These are phyloP conservation scores for Hymenoscyphus fructigenus DNA, from an alignment of 2,329 filamentous ascomycete species.

Conservation along the genomic window DNA sequence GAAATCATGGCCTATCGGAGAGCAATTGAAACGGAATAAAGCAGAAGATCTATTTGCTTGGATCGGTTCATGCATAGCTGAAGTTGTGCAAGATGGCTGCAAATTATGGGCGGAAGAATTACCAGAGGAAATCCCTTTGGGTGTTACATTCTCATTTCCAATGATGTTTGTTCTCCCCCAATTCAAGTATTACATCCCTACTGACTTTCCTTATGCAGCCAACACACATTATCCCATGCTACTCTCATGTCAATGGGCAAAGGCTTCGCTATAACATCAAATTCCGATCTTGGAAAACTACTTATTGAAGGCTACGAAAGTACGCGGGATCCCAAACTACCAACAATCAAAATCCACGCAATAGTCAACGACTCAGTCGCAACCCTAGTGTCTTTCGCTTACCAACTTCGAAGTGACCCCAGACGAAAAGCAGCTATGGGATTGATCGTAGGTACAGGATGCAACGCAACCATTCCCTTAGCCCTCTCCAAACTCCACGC, in stretches of 20 bases:
- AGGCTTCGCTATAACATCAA: conserved; percentile 62
- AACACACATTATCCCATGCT: conserved; percentile 61
- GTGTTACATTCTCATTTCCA: conserved; percentile 70
- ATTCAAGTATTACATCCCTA: conserved; percentile 7
- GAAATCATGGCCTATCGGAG: conserved; percentile 71
- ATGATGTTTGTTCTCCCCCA: conserved; percentile 46
- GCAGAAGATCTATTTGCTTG: conserved; percentile 75
- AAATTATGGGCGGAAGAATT: conserved; percentile 41
- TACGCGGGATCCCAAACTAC: conserved; percentile 50
- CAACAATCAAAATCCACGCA: conserved; percentile 67
- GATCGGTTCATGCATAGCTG: conserved; percentile 75
- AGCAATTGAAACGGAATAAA: conserved; percentile 72
- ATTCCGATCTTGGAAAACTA: conserved; percentile 59
- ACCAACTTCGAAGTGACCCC: conserved; percentile 60
- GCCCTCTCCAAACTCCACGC: conserved; percentile 60
- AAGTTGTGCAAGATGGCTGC: conserved; percentile 64
- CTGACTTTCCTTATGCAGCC: conserved; percentile 34
- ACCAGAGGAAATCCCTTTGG: conserved; percentile 54
- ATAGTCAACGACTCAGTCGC: conserved; percentile 83
- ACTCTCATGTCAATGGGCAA: conserved; percentile 69
- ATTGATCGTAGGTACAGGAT: conserved; percentile 77
- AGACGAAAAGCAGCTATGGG: conserved; percentile 73
- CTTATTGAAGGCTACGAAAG: conserved; percentile 57
- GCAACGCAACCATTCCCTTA: conserved; percentile 77
- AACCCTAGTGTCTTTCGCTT: conserved; percentile 74